A percentile compares a stretch with the other conserved stretches of the same genome.
Conservation (phyloP, 495 filamentous ascomycete species). For the Emericellopsis terricola region DNA sequence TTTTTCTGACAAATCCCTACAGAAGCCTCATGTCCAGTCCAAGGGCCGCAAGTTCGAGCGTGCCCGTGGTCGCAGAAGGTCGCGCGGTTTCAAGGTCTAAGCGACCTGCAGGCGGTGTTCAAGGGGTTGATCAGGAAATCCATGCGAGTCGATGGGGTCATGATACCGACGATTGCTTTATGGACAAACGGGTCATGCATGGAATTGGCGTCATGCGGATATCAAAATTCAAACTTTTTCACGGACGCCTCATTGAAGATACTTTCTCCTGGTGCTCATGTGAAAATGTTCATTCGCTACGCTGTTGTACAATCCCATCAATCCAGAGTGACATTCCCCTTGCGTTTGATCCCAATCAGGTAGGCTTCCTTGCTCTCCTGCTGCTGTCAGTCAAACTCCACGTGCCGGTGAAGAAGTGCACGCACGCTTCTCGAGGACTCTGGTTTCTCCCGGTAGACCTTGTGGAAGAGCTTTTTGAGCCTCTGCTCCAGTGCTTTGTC, state of each 20-base stretch:
- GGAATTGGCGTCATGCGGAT: conserved; percentile 16
- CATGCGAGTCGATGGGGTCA: no score
- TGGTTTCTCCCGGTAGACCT: conserved; percentile 74
- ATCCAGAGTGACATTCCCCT: conserved; percentile 7
- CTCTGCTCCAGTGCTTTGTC: conserved; percentile 58
- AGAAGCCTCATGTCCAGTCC: conserved; percentile 92
- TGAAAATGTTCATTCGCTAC: not conserved
- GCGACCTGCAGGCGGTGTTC: conserved; percentile 4
- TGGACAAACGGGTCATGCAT: conserved; percentile 14
- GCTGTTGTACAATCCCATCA: no score
- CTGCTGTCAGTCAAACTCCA: not conserved
- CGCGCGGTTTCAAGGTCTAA: conserved; percentile 98
- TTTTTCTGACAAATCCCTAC: conserved; percentile 6
- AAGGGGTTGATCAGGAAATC: no score
- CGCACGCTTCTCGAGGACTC: conserved; percentile 72
- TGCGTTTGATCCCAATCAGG: conserved; percentile 53
- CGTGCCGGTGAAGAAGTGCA: conserved; percentile 3
- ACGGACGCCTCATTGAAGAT: no score
- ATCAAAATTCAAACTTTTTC: conserved; percentile 7
- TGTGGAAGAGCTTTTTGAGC: conserved; percentile 55
- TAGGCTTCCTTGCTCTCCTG: conserved; percentile 86
- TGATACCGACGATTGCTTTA: conserved; percentile 8
- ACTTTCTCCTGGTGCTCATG: not conserved
- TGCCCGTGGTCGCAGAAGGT: conserved; percentile 92
- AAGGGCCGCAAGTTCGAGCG: conserved; percentile 99